Evolutionary conservation across 1,284 basidiomycete genomes (phyloP).

Genomic region (Apiotrichum montevideense): DNA sequence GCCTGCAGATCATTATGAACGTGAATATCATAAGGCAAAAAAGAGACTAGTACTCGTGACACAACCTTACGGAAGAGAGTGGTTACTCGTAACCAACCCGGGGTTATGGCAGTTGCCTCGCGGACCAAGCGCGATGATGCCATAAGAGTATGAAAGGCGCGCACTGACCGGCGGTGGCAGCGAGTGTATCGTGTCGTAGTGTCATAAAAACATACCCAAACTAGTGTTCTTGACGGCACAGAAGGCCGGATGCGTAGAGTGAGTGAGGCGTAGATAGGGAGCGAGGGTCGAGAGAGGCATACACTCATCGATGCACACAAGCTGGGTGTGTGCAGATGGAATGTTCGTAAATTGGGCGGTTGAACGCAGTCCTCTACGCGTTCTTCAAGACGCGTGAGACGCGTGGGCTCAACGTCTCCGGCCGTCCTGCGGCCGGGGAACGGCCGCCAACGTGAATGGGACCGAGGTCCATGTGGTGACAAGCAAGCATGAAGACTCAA

Average conservation of each 20-base stretch:
- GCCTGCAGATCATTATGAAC: conserved; percentile 2
- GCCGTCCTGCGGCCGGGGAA: neutral
- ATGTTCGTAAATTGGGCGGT: neutral
- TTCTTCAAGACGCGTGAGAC: neutral
- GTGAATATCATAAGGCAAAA: conserved; percentile 11
- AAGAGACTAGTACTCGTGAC: conserved; percentile 5
- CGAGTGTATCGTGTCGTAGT: neutral
- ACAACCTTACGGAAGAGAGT: conserved; percentile 4
- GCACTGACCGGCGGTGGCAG: too few relatives aligned
- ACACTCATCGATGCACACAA: too few relatives aligned
- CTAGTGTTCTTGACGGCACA: neutral
- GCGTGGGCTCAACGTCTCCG: neutral
- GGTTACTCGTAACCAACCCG: neutral
- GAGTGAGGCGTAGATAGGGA: neutral
- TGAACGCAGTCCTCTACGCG: neutral
- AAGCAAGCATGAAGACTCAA: neutral
- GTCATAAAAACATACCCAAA: neutral
- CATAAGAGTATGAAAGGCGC: too few relatives aligned
- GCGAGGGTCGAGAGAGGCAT: neutral
- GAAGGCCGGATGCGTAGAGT: neutral
- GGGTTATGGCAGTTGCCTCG: too few relatives aligned
- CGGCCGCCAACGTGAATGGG: neutral
- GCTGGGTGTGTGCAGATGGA: neutral
- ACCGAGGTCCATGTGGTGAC: neutral
- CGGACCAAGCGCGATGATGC: neutral